phyloP scores from a whole-genome alignment of 2,329 filamentous ascomycete genomes.

The Aureobasidium lini region DNA sequence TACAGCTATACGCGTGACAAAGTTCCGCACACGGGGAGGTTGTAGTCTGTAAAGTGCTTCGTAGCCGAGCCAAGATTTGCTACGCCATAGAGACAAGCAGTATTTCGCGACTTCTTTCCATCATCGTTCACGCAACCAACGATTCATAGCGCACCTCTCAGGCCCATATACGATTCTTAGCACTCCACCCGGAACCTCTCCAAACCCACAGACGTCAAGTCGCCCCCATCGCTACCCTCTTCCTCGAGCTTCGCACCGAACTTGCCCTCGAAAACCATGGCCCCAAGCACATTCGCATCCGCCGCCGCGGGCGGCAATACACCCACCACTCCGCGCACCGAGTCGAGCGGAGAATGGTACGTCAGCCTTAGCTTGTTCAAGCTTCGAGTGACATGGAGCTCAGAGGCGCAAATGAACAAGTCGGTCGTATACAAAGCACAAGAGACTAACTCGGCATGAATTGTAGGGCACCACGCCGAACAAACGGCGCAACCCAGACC shows the following conservation, averaged over 20 bases:
- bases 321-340: conserved; percentile 31
- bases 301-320: conserved; percentile 40
- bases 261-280: conserved; percentile 28
- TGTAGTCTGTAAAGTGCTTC: too few relatives aligned
- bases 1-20: too few relatives aligned
- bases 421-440: not conserved
- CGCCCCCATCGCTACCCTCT: not conserved
- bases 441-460: not conserved
- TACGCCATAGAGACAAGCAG: not conserved
- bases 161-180: not conserved
- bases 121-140: conserved; percentile 3
- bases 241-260: conserved; percentile 2
- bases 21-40: too few relatives aligned
- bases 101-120: conserved; percentile 4
- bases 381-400: not conserved
- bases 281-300: conserved; percentile 41
- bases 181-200: not conserved
- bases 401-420: conserved; percentile 11
- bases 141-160: conserved; percentile 4
- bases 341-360: conserved; percentile 39
- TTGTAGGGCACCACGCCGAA: conserved; percentile 50
- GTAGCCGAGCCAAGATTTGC: not conserved
- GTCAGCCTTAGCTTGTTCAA: conserved; percentile 19
- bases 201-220: not conserved
- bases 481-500: conserved; percentile 60